Conservation (phyloP, 441 rosid species). For the Euphorbia corollata region DNA sequence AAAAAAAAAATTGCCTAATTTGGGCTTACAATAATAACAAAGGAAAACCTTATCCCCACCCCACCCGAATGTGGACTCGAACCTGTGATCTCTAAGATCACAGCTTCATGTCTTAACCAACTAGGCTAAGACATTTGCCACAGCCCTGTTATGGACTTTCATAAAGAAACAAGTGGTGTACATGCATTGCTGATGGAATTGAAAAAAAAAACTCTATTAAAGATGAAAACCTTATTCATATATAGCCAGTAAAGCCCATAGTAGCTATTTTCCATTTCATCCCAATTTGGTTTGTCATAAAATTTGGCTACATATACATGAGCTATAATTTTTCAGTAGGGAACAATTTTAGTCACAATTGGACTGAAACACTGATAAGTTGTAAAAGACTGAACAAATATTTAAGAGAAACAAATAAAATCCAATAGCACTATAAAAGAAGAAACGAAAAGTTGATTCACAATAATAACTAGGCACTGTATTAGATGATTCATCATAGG, state of each 20-base stretch:
- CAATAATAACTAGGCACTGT: not conserved
- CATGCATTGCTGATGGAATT: not conserved
- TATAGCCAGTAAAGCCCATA: not conserved
- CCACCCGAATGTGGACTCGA: too few relatives aligned
- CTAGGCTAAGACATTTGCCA: too few relatives aligned
- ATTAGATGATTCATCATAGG: not conserved
- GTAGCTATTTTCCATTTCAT: not conserved
- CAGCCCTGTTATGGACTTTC: not conserved
- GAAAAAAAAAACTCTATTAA: not conserved
- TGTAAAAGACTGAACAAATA: not conserved
- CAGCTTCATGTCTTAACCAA: too few relatives aligned
- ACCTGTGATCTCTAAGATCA: too few relatives aligned
- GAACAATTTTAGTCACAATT: not conserved
- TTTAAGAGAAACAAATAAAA: not conserved
- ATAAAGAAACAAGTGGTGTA: not conserved
- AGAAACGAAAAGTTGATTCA: not conserved
- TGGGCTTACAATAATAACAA: too few relatives aligned
- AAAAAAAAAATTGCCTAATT: too few relatives aligned
- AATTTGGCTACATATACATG: not conserved
- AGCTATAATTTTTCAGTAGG: not conserved
- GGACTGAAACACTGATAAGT: not conserved
- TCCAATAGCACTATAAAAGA: not conserved
- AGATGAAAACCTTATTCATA: not conserved
- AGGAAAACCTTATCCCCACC: too few relatives aligned
- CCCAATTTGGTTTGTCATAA: not conserved